A percentile compares a stretch with the other conserved stretches of the same genome.
Conservation (phyloP, 176 grass and related monocot species). For the Aegilops bicornis region DNA sequence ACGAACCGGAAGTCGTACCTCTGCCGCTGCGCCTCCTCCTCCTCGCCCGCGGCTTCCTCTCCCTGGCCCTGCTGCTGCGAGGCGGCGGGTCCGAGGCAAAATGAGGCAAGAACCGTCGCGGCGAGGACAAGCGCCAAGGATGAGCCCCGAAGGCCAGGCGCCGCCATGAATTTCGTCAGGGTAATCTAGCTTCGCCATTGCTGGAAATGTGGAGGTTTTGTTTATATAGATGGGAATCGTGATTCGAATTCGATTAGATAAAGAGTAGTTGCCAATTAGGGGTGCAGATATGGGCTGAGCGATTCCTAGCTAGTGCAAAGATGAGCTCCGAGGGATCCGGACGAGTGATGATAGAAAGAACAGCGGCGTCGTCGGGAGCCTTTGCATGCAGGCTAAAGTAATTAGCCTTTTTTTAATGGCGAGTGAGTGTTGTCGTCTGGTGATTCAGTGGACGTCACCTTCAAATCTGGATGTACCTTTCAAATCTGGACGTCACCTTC, state of each 20-base stretch:
- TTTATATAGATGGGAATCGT: neutral
- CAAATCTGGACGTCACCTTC: too few relatives aligned
- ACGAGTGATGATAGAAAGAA: neutral
- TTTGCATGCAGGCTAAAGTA: slow-evolving; percentile 33
- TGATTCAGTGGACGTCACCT: neutral
- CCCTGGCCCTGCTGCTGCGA: slow-evolving; percentile 46
- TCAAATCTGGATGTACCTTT: neutral
- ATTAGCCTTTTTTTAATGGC: neutral
- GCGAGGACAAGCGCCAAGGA: neutral
- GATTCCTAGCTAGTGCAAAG: slow-evolving; percentile 39
- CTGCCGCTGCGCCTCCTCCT: slow-evolving; percentile 3
- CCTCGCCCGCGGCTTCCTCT: neutral
- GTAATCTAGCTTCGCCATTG: slow-evolving; percentile 2
- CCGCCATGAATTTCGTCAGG: slow-evolving; percentile 29
- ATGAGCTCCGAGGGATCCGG: slow-evolving; percentile 40
- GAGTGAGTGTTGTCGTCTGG: neutral
- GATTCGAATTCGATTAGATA: slow-evolving; percentile 11
- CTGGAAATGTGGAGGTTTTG: neutral
- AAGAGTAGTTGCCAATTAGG: slow-evolving; percentile 37
- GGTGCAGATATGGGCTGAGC: neutral
- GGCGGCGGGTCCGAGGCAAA: neutral
- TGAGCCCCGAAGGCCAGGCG: slow-evolving; percentile 2
- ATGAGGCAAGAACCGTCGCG: slow-evolving; percentile 12
- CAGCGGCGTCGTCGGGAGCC: slow-evolving; percentile 11
- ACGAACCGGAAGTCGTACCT: slow-evolving; percentile 58